These are phyloP conservation scores for Hanseniaspora mollemarum DNA, from an alignment of 805 yeast species.

Conservation along the genomic window DNA sequence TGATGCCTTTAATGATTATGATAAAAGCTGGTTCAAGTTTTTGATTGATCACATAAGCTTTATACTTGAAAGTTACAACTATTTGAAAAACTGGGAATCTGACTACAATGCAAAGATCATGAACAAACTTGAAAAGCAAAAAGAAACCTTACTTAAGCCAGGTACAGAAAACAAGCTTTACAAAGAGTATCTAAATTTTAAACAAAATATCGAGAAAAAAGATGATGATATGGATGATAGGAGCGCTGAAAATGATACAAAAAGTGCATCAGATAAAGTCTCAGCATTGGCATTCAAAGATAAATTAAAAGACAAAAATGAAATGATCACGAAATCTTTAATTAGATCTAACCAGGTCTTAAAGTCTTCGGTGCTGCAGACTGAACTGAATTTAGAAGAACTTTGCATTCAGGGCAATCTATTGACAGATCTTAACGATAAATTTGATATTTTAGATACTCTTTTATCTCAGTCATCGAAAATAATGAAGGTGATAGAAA, in stretches of 20 bases:
- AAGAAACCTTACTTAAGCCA: not conserved
- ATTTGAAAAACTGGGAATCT: constrained; percentile 8
- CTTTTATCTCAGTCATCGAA: constrained; percentile 25
- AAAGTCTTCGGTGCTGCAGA: constrained; percentile 29
- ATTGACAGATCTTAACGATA: constrained; percentile 25
- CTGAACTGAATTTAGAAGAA: constrained; percentile 29
- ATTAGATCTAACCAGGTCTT: constrained; percentile 27
- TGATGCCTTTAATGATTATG: not conserved
- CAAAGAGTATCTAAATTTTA: not conserved
- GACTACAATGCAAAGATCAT: not conserved
- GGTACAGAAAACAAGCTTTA: not conserved
- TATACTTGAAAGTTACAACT: constrained; percentile 3
- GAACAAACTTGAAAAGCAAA: not conserved
- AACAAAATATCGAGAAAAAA: not conserved
- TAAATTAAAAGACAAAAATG: constrained; percentile 24
- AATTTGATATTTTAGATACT: constrained; percentile 26
- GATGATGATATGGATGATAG: not conserved
- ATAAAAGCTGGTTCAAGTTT: constrained; percentile 7
- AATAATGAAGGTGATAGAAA: constrained; percentile 27
- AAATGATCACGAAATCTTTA: constrained; percentile 26
- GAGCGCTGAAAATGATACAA: not conserved
- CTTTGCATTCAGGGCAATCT: constrained; percentile 27
- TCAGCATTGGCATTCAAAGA: constrained; percentile 20
- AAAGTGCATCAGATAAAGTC: not conserved
- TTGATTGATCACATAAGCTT: not conserved